Evolutionary conservation across 345 rosid species (phyloP), one percentile per base, ranked within the genome.

Genomic region (Acer yangbiense): DNA sequence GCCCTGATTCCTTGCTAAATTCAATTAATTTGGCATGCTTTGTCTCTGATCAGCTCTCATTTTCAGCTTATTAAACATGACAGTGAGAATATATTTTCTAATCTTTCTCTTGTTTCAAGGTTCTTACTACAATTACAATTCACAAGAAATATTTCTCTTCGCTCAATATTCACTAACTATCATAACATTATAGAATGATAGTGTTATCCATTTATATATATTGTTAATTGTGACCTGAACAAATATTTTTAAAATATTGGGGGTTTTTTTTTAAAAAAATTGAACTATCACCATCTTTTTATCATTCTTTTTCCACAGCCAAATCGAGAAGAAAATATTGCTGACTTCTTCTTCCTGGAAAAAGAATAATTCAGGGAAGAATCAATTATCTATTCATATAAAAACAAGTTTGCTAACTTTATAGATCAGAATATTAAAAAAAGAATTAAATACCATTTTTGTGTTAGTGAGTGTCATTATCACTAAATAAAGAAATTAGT

Each of bases 391-490:
- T 81, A 79, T 65, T 79, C 50, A 27, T 67, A 82, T 74, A 62
- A 80, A 83, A 78, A 68, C 85, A 86, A 73, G 43, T 21, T 76
- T 66, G 72, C 77, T 80, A 84, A 84, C 88, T 88, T 86, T 82
- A 68, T 68, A 82, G 80, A 82, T 84, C 68, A 78, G 58, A 63
- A 39, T 72, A 60, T 60, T 60, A 60, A 60, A 60, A 60, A 60
- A 18, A 17, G 23, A 58, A 17, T 58, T 79, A 82, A 69, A 58
- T 74, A 18, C 8, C 11, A 82, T 76, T 79, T 14, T 77, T 74
- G 73, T 83, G 89, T 85, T 85, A 85, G 89, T 87, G 91, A 89
- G 83, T 86, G 89, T 82, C 92, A 65, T 73, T 80, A 77, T 86
- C 94, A 82, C 74, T 67, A 65, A 57, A 74, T 85, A 83, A 77